Evolutionary conservation across 805 yeast genomes (phyloP).

Genomic region (Soucietia sequanensis): DNA sequence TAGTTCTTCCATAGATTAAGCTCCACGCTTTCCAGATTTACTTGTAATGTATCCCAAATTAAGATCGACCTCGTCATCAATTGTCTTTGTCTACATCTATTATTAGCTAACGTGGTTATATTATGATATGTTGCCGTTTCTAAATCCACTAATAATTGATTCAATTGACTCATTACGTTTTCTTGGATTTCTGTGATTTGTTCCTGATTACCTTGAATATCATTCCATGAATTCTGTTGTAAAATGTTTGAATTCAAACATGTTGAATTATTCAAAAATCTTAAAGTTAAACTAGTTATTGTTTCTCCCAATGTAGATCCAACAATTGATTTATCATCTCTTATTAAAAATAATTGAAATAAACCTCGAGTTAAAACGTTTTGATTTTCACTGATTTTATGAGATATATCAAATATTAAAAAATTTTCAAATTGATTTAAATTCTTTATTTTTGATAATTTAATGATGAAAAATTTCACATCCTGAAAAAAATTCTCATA

Average conservation of each 20-base stretch:
- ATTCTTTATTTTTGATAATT: constrained; percentile 16
- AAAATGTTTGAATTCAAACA: constrained; percentile 35
- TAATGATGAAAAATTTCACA: constrained; percentile 16
- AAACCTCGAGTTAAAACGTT: constrained; percentile 60
- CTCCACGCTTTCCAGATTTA: constrained; percentile 67
- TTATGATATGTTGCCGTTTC: constrained; percentile 41
- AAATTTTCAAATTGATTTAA: constrained; percentile 25
- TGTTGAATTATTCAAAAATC: constrained; percentile 44
- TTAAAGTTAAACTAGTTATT: constrained; percentile 22
- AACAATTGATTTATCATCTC: constrained; percentile 60
- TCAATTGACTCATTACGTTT: constrained; percentile 11
- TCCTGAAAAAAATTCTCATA: constrained; percentile 18
- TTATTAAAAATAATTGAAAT: constrained; percentile 57
- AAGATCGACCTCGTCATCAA: constrained; percentile 53
- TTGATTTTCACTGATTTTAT: constrained; percentile 17
- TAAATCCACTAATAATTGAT: constrained; percentile 43
- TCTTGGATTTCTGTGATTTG: constrained; percentile 5
- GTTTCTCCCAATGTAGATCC: constrained; percentile 44
- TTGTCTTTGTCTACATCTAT: constrained; percentile 83
- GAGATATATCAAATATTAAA: constrained; percentile 25
- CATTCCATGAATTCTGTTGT: constrained; percentile 20
- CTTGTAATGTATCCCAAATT: constrained; percentile 81
- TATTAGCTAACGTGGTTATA: constrained; percentile 40
- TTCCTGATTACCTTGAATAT: constrained; percentile 13
- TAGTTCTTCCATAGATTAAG: constrained; percentile 32